A percentile compares a stretch with the other conserved stretches of the same genome.
These are phyloP conservation scores for Leucosporidium scottii DNA, from an alignment of 768 basidiomycete species.

Conservation along the genomic window DNA sequence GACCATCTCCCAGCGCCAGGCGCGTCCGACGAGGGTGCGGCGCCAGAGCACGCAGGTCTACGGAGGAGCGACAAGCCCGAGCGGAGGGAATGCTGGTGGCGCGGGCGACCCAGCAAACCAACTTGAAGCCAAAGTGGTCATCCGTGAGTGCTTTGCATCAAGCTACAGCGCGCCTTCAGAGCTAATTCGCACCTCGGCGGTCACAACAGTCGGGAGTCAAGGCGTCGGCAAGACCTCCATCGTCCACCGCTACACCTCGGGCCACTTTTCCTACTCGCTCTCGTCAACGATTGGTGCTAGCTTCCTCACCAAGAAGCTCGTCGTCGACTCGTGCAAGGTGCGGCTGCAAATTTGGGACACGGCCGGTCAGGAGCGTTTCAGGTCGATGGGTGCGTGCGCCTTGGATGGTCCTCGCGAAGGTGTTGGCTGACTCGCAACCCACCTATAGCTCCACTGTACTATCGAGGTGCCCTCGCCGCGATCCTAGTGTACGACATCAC, in stretches of 20 bases:
- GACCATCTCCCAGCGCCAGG: no score
- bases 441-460: slow-evolving; percentile 84
- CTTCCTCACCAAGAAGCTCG: slow-evolving; percentile 87
- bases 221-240: slow-evolving; percentile 51
- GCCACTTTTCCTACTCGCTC: slow-evolving; percentile 80
- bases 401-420: slow-evolving; percentile 40
- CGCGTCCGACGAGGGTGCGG: no score
- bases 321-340: slow-evolving; percentile 75
- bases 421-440: background rate
- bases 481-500: slow-evolving; percentile 93
- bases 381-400: slow-evolving; percentile 57
- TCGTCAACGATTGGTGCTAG: slow-evolving; percentile 87
- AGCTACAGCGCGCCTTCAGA: slow-evolving; percentile 3
- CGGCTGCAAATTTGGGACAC: slow-evolving; percentile 65
- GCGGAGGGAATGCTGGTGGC: no score
- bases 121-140: slow-evolving; percentile 87
- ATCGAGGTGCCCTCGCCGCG: slow-evolving; percentile 90
- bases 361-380: slow-evolving; percentile 86
- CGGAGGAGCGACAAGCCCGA: no score
- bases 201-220: slow-evolving; percentile 30
- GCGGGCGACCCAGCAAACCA: slow-evolving; percentile 8
- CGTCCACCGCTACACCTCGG: slow-evolving; percentile 80
- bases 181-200: background rate
- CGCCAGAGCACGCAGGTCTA: no score
- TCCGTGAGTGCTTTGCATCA: slow-evolving; percentile 67